Evolutionary conservation across 495 filamentous ascomycete genomes (phyloP), one percentile per base, ranked within the genome.

Genomic region (Melanomma pulvis-pyrius): DNA sequence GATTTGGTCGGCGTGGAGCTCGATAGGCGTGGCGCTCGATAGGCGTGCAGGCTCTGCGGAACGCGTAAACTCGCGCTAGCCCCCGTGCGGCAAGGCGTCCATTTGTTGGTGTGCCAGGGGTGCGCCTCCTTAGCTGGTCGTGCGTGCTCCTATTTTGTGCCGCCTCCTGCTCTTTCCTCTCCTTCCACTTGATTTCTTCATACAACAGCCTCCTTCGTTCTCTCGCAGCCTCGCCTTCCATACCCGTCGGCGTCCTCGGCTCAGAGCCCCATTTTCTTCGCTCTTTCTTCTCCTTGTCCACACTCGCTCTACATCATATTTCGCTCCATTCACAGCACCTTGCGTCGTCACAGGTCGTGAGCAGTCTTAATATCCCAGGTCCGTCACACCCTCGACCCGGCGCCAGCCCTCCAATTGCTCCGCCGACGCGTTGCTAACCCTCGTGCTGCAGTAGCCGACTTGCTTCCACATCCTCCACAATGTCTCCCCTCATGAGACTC

Each of bases 401-500:
- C 52, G 3, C 41, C 39, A 15, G 53, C n/a, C 22, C 22, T 8
- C 17, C 68, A 66, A 61, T 50, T 57, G 61, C 28, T n/a, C 25
- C 61, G 9, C n/a, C n/a, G 21, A 57, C 61, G 47, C 61, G 55
- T 51, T 55, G 34, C 55, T 63, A 29, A 59, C 66, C 34, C 44
- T 41, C 26, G 30, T 56, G 51, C 59, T 51, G 46, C 63, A 71
- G 68, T 71, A 52, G 48, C 26, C 63, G 59, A 63, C 63, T 67
- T 54, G 55, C 54, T 32, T 68, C 55, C 15, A 48, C 58, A n/a
- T 28, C 56, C 11, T 22, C 49, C 59, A 59, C 46, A 58, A 97
- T 98, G 93, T 83, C 87, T 75, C 82, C 87, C 80, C 80, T 84
- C 53, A 59, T 32, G 79, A 86, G 87, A 74, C 82, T 92, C 79